A percentile compares a stretch with the other conserved stretches of the same genome.
These are phyloP conservation scores for Chrysoporthe deuterocubensis DNA, from an alignment of 2,329 filamentous ascomycete species.

Conservation along the genomic window DNA sequence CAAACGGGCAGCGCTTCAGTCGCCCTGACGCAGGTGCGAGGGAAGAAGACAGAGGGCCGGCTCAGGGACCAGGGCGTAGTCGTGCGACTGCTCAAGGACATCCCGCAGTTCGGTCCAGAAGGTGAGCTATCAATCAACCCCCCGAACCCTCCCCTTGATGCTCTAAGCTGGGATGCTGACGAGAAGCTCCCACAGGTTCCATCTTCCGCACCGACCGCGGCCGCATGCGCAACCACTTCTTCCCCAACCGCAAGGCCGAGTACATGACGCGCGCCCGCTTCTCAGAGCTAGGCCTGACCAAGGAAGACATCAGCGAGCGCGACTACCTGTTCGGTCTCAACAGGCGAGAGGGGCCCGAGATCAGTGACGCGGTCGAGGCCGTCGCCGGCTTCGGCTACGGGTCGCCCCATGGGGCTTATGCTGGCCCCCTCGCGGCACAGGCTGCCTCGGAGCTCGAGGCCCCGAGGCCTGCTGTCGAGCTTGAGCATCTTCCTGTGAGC, in stretches of 20 bases:
- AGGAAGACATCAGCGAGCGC: conserved; percentile 37
- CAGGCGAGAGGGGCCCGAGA: conserved; percentile 12
- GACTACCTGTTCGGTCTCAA: conserved; percentile 36
- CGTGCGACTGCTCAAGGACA: conserved; percentile 48
- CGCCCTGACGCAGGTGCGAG: conserved; percentile 40
- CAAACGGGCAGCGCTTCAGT: conserved; percentile 30
- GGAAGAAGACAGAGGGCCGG: conserved; percentile 42
- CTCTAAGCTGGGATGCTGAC: background rate
- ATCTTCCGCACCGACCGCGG: conserved; percentile 41
- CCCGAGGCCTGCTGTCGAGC: conserved; percentile 19
- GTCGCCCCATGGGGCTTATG: background rate
- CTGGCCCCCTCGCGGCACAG: background rate
- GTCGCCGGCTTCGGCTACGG: conserved; percentile 16
- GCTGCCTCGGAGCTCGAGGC: conserved; percentile 7
- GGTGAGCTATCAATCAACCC: conserved; percentile 38
- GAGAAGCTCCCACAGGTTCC: conserved; percentile 33
- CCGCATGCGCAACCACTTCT: conserved; percentile 45
- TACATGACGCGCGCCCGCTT: conserved; percentile 41
- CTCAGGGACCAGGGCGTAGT: conserved; percentile 46
- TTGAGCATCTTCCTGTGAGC: conserved; percentile 29
- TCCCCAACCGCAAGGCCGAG: conserved; percentile 39
- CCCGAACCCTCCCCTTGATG: background rate
- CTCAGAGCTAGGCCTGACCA: conserved; percentile 36
- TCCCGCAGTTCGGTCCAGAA: conserved; percentile 42
- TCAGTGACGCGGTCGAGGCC: conserved; percentile 23